phyloP scores from a whole-genome alignment of 1,284 basidiomycete species.

The Pseudozyma tsukubaensis region DNA sequence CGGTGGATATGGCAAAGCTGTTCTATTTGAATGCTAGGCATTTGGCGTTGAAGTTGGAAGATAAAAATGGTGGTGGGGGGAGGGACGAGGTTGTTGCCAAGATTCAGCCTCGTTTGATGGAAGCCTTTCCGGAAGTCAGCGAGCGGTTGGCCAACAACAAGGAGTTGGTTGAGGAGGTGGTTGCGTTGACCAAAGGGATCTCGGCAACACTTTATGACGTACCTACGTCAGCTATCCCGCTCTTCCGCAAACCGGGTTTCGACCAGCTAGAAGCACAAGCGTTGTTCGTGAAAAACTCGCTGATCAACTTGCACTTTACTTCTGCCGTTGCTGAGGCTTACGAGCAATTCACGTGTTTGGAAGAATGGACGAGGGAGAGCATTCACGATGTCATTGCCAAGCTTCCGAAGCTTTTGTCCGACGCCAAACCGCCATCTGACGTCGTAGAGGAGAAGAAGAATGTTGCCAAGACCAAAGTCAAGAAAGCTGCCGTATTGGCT shows the following conservation, averaged over 20 bases:
- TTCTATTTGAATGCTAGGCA: conserved; percentile 62
- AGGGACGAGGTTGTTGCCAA: conserved; percentile 30
- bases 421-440: conserved; percentile 7
- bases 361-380: conserved; percentile 17
- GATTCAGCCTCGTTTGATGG: conserved; percentile 7
- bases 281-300: conserved; percentile 11
- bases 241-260: conserved; percentile 24
- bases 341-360: not conserved
- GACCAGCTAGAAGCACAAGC: not conserved
- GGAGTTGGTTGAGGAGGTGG: conserved; percentile 13
- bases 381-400: conserved; percentile 25
- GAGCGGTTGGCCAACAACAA: not conserved
- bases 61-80: conserved; percentile 10
- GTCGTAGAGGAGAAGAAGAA: not conserved
- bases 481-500: conserved; percentile 38
- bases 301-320: conserved; percentile 26
- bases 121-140: conserved; percentile 14
- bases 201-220: conserved; percentile 34
- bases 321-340: conserved; percentile 12
- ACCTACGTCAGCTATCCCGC: conserved; percentile 18
- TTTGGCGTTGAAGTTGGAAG: conserved; percentile 50
- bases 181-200: conserved; percentile 27
- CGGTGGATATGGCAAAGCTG: conserved; percentile 58
- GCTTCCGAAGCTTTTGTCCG: conserved; percentile 18
- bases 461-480: conserved; percentile 24